Base-by-base conservation (phyloP, 345 rosid genomes). In the Litchi chinensis region DNA sequence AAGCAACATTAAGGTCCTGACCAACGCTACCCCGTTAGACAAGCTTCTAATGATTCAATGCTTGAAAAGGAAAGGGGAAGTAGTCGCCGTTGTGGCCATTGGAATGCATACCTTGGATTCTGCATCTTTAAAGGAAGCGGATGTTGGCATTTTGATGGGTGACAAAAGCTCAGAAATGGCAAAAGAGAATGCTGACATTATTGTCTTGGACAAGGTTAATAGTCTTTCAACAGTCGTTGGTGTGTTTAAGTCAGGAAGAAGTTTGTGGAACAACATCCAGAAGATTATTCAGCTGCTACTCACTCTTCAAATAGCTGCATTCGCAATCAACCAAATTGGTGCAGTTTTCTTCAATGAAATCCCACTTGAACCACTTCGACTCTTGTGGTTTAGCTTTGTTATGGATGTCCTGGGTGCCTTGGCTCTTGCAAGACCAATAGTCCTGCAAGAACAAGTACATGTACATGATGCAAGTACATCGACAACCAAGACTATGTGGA, bases 71-170 rank as follows among this genome's bases (percentile, higher is more conserved):
- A 71, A 71, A 28, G 63, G 63, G 43, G 44, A 71, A 52, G 15
- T 52, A 18, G 63, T 71, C 0, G 37, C 37, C 2, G 1, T 32
- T 2, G 74, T 44, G 3, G 74, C 54, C 57, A 71, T 22, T 1
- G 63, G 63, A 50, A 71, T 4, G 43, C 54, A 15, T 19, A 26
- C 74, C 19, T 26, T 41, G 10, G 74, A 71, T 71, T 54, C 74
- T 50, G 24, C 74, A 71, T 50, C 74, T 15, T 19, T 71, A 26
- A 71, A 71, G 44, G 74, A 50, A 71, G 74, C 74, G 15, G 43
- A 71, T 50, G 43, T 71, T 4, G 74, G 74, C 2, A 4, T 71
- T 52, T 26, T 10, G 28, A 12, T 52, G 6, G 16, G 74, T 15
- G 63, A 71, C 18, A 28, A 8, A 50, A 71, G 44, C 8, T 11